A percentile compares a stretch with the other conserved stretches of the same genome.
Evolutionary conservation across 352 stramenopile species (phyloP).

Genomic region (Peronospora farinosa): DNA sequence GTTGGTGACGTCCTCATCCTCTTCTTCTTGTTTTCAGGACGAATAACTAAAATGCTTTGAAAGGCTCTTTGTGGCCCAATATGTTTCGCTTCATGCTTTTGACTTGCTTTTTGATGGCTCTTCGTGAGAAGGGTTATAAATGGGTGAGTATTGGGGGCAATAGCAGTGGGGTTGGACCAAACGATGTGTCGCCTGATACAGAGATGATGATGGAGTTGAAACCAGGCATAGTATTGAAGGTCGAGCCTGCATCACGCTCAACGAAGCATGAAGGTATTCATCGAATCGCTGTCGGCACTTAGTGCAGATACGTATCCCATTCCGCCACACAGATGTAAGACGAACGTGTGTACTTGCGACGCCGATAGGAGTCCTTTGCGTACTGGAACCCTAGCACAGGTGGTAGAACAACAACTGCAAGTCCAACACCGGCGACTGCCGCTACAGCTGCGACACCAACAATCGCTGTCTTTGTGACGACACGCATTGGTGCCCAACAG

Average conservation of each 20-base stretch:
- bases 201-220: slow-evolving; percentile 7
- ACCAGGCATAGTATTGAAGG: slow-evolving; percentile 5
- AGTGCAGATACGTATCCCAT: slow-evolving; percentile 27
- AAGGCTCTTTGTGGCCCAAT: slow-evolving; percentile 19
- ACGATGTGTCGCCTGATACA: background rate
- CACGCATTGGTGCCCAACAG: slow-evolving; percentile 55
- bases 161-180: slow-evolving; percentile 5
- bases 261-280: background rate
- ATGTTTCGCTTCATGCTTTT: slow-evolving; percentile 14
- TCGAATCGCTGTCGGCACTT: background rate
- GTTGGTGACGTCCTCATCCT: slow-evolving; percentile 2
- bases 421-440: slow-evolving; percentile 43
- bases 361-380: slow-evolving; percentile 40
- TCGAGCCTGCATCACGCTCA: background rate
- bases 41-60: slow-evolving; percentile 30
- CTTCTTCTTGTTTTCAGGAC: slow-evolving; percentile 13
- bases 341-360: slow-evolving; percentile 33
- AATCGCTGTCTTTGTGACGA: slow-evolving; percentile 63
- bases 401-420: slow-evolving; percentile 64
- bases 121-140: slow-evolving; percentile 3
- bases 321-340: slow-evolving; percentile 31
- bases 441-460: slow-evolving; percentile 46
- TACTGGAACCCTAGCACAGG: slow-evolving; percentile 62
- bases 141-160: slow-evolving; percentile 17
- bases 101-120: slow-evolving; percentile 1